Evolutionary conservation across 768 basidiomycete genomes (phyloP).

Genomic region (Calocera cornea): DNA sequence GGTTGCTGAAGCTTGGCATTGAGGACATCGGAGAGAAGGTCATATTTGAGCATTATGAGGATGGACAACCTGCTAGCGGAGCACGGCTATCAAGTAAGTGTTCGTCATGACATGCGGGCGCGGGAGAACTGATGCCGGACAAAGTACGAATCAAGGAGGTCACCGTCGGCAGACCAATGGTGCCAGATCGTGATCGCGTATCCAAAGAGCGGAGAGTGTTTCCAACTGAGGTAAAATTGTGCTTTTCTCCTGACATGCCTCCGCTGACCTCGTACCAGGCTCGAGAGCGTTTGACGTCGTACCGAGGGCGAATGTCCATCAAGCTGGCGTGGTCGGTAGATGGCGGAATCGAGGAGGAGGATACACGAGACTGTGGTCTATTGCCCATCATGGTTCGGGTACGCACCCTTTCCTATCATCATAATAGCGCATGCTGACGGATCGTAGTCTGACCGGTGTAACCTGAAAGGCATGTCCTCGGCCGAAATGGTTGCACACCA

Average conservation of each 20-base stretch:
- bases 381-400: constrained; percentile 96
- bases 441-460: constrained; percentile 74
- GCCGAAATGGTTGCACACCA: constrained; percentile 75
- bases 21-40: constrained; percentile 82
- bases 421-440: not conserved
- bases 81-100: constrained; percentile 73
- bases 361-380: constrained; percentile 74
- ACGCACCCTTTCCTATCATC: constrained; percentile 24
- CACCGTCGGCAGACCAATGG: constrained; percentile 70
- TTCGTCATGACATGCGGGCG: not conserved
- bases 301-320: constrained; percentile 77
- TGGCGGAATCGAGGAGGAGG: constrained; percentile 51
- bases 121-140: not conserved
- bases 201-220: constrained; percentile 66
- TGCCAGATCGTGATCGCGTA: constrained; percentile 65
- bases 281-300: constrained; percentile 83
- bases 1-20: constrained; percentile 62
- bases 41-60: constrained; percentile 59
- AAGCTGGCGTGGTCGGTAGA: constrained; percentile 76
- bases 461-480: constrained; percentile 72
- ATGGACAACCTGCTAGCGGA: constrained; percentile 38
- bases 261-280: constrained; percentile 38
- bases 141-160: constrained; percentile 85
- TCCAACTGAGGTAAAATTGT: constrained; percentile 62
- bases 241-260: not conserved